Evolutionary conservation across 2,329 filamentous ascomycete genomes (phyloP).

Genomic region (Sporothrix inflata): DNA sequence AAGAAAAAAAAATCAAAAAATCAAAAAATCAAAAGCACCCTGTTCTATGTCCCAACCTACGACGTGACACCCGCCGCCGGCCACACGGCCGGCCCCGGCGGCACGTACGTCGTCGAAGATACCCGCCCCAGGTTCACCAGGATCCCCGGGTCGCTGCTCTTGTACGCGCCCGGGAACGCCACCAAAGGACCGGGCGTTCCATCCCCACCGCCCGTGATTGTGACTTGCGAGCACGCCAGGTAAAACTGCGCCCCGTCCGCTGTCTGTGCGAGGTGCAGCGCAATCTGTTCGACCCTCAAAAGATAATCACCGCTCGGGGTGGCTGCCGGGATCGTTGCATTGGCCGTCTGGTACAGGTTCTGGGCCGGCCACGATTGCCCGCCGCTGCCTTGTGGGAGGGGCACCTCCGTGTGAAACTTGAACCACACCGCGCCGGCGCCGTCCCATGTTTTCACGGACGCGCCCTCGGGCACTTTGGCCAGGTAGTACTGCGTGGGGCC

Average conservation of each 20-base stretch:
- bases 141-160: conserved; percentile 35
- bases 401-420: conserved; percentile 44
- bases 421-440: conserved; percentile 44
- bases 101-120: conserved; percentile 38
- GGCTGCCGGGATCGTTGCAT: conserved; percentile 38
- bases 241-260: conserved; percentile 40
- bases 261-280: conserved; percentile 38
- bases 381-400: conserved; percentile 32
- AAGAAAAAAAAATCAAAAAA: no score
- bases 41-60: background rate
- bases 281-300: conserved; percentile 40
- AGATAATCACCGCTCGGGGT: conserved; percentile 41
- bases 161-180: conserved; percentile 36
- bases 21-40: background rate
- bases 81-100: conserved; percentile 45
- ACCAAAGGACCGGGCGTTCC: conserved; percentile 28
- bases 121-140: conserved; percentile 37
- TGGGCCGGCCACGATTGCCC: conserved; percentile 43
- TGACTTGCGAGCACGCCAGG: conserved; percentile 38
- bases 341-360: conserved; percentile 37
- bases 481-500: conserved; percentile 45
- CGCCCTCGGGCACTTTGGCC: conserved; percentile 43
- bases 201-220: conserved; percentile 37
- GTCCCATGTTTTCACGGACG: conserved; percentile 41
- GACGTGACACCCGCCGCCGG: background rate